Evolutionary conservation across 2,329 filamentous ascomycete species (phyloP), one percentile per base, ranked within the genome.

Genomic region (Xylaria digitata): DNA sequence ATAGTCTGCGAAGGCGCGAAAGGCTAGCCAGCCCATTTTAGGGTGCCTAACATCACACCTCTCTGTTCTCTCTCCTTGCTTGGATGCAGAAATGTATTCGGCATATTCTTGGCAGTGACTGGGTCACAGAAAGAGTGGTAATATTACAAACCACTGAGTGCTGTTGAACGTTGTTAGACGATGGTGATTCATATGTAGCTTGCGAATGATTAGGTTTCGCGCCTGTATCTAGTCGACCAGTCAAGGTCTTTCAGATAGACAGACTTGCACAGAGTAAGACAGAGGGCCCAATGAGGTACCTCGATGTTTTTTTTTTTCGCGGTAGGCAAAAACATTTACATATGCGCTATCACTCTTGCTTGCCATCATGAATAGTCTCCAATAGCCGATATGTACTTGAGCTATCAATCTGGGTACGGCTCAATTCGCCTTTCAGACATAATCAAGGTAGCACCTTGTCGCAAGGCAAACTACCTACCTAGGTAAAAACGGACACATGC

Each of bases 231-330:
- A 63, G 49, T 62, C n/a, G 26, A 48, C 19, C 42, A 34, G n/a
- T 40, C 13, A 23, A 40, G 58, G 58, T 46, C 53, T 59, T 59
- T 65, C 48, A 15, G 62, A 65, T 59, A 62, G 58, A 63, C 34
- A 13, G 48, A 40, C 53, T 48, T 61, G 17, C 48, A 40, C 63
- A 50, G 37, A 48, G 49, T n/a, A 34, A 65, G 53, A 60, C 42
- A 23, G 30, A 40, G n/a, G 23, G 5, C 15, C 42, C 43, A 6
- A 7, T 26, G 34, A 23, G 30, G 52, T 48, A 54, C 42, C 55
- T 60, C 40, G 49, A 63, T 30, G 40, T 54, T 43, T 45, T 55
- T 55, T 48, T 40, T 40, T 40, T 40, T 34, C 32, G 2, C 37
- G 58, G 52, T 53, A 57, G 54, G 45, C 46, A 5, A 42, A 43